Evolutionary conservation across 2,329 filamentous ascomycete genomes (phyloP), one percentile per base, ranked within the genome.

Genomic region (Aspergillus udagawae): DNA sequence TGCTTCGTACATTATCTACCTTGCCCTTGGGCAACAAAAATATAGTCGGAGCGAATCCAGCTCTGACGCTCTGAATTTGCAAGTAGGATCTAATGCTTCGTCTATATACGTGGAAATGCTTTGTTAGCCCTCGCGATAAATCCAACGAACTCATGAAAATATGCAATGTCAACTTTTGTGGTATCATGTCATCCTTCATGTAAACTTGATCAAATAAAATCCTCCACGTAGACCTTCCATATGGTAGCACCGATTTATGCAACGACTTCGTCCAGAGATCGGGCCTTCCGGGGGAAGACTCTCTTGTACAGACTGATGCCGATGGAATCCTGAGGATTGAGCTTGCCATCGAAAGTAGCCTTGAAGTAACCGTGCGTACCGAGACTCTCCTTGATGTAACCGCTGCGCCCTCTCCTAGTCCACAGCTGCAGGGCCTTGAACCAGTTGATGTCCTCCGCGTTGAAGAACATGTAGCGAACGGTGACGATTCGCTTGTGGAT

Each of bases 361-460:
- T 99, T 99, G 84, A 97, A 97, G 79, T 99, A 99, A n/a, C 94
- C 94, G 75, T 99, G 94, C 38, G 94, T 99, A 67, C 94, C 94
- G 51, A 99, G 78, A 57, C 88, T 84, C 80, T 99, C 94, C 81
- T 97, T 97, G 80, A 99, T 86, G 73, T 87, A 97, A 8, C 94
- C 94, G 64, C 86, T 90, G 60, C 94, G 82, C 6, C 94, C 94
- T 29, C 93, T 80, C 78, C 86, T 90, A 4, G 94, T 99, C 92
- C 93, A 99, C 62, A 99, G 77, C 59, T 94, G 93, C 71, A 99
- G 75, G 0, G 93, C 93, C 80, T 96, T 96, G 84, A 97, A 99
- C 92, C 94, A 99, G 65, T 90, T 86, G 32, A 99, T 91, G 64
- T 99, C 95, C 68, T 93, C 91, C 51, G 89, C 82, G 80, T 93